These are phyloP conservation scores for Globisporangium lucens DNA, from an alignment of 352 stramenopile species.

Conservation along the genomic window DNA sequence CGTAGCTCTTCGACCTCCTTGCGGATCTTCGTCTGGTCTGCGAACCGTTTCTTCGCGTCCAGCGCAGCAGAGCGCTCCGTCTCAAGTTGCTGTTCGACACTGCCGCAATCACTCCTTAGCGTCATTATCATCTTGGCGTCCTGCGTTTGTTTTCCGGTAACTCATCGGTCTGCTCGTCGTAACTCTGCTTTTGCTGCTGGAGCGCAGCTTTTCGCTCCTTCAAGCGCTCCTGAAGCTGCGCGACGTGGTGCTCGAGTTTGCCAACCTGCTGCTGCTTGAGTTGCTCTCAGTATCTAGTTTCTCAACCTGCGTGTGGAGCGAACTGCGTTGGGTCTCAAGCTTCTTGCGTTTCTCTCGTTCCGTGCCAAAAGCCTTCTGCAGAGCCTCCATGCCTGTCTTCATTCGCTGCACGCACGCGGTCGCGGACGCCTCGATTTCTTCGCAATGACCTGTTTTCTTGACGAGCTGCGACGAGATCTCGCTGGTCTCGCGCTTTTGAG, in stretches of 20 bases:
- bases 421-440: constrained; percentile 1
- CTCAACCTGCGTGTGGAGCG: constrained; percentile 37
- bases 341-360: constrained; percentile 58
- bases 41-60: constrained; percentile 25
- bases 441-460: constrained; percentile 1
- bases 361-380: constrained; percentile 35
- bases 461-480: constrained; percentile 11
- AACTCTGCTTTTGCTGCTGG: constrained; percentile 37
- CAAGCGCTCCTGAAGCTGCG: constrained; percentile 39
- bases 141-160: constrained; percentile 28
- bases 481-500: constrained; percentile 34
- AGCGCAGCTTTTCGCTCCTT: constrained; percentile 44
- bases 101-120: constrained; percentile 34
- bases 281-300: constrained; percentile 26
- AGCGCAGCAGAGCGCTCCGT: constrained; percentile 14
- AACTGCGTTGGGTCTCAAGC: constrained; percentile 30
- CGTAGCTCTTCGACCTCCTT: constrained; percentile 44
- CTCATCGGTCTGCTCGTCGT: constrained; percentile 33
- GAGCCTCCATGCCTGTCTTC: constrained; percentile 25
- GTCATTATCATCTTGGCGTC: constrained; percentile 37
- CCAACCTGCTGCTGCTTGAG: constrained; percentile 34
- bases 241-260: constrained; percentile 32
- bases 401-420: constrained; percentile 19
- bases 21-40: constrained; percentile 31
- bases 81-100: constrained; percentile 29